These are phyloP conservation scores for Funneliformis caledonium DNA, from an alignment of 371 early-diverging fungal genomes.

Conservation along the genomic window DNA sequence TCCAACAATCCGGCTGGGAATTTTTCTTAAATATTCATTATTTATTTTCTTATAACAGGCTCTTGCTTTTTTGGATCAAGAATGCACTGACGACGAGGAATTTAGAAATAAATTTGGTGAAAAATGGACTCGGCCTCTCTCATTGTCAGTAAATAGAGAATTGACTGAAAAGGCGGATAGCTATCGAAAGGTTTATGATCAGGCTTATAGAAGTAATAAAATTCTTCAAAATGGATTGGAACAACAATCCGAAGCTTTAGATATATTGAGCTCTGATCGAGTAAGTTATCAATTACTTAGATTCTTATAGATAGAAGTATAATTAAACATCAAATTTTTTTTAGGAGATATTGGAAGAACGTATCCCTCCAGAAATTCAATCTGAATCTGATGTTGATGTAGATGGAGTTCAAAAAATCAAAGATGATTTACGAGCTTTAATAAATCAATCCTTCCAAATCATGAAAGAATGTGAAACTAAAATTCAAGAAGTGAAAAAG, in stretches of 20 bases:
- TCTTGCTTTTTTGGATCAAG: slow-evolving; percentile 70
- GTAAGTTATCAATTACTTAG: slow-evolving; percentile 35
- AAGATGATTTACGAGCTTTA: slow-evolving; percentile 56
- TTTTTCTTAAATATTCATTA: background rate
- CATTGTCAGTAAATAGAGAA: slow-evolving; percentile 61
- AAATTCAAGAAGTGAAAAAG: slow-evolving; percentile 61
- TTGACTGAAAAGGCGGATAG: slow-evolving; percentile 63
- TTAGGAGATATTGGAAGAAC: slow-evolving; percentile 49
- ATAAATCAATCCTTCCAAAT: slow-evolving; percentile 56
- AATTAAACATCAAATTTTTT: background rate
- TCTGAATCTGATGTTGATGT: slow-evolving; percentile 44
- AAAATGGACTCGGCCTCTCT: slow-evolving; percentile 67
- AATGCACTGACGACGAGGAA: slow-evolving; percentile 72
- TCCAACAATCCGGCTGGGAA: background rate
- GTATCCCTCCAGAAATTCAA: slow-evolving; percentile 52
- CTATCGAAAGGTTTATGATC: slow-evolving; percentile 66
- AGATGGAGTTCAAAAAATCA: slow-evolving; percentile 46
- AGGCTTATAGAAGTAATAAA: slow-evolving; percentile 71
- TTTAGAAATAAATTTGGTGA: slow-evolving; percentile 58
- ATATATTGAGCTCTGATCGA: slow-evolving; percentile 53
- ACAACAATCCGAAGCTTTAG: slow-evolving; percentile 65
- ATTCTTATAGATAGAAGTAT: background rate
- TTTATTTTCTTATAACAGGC: slow-evolving; percentile 31
- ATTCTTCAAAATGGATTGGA: slow-evolving; percentile 69
- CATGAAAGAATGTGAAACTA: slow-evolving; percentile 55